A percentile compares a stretch with the other conserved stretches of the same genome.
Conservation (phyloP, 495 filamentous ascomycete species). For the Trichoderma orchidacearum region DNA sequence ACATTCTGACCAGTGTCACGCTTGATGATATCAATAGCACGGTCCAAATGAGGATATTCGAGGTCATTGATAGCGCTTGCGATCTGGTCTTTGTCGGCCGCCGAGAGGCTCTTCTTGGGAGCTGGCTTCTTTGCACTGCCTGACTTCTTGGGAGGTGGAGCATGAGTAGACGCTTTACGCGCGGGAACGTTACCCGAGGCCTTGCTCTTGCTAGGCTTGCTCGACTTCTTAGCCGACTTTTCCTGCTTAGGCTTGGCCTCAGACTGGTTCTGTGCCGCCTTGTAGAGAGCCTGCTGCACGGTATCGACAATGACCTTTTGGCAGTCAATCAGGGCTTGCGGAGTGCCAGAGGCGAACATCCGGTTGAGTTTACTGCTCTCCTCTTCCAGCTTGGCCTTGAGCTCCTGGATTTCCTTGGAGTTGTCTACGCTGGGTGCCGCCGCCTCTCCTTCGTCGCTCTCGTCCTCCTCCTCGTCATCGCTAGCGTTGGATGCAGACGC, state of each 20-base stretch:
- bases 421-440: neutral
- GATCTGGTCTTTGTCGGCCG: constrained; percentile 74
- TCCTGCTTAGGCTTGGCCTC: constrained; percentile 19
- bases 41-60: constrained; percentile 55
- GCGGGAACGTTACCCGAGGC: constrained; percentile 12
- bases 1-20: constrained; percentile 64
- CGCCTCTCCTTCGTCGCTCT: constrained; percentile 17
- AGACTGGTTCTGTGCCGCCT: constrained; percentile 31
- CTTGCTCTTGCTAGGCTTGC: constrained; percentile 22
- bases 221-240: constrained; percentile 22
- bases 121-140: constrained; percentile 22
- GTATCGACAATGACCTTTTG: constrained; percentile 30
- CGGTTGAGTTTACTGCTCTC: constrained; percentile 52
- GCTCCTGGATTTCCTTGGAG: constrained; percentile 11
- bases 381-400: constrained; percentile 29
- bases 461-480: constrained; percentile 32
- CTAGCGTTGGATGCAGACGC: constrained; percentile 7
- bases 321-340: constrained; percentile 45
- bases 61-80: constrained; percentile 65
- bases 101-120: constrained; percentile 42
- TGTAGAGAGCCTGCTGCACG: constrained; percentile 32
- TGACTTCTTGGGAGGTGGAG: constrained; percentile 32
- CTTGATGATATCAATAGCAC: constrained; percentile 82
- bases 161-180: constrained; percentile 16
- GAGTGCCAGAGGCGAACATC: constrained; percentile 54